phyloP scores from a whole-genome alignment of 768 basidiomycete species.

The Galerina sulciceps region DNA sequence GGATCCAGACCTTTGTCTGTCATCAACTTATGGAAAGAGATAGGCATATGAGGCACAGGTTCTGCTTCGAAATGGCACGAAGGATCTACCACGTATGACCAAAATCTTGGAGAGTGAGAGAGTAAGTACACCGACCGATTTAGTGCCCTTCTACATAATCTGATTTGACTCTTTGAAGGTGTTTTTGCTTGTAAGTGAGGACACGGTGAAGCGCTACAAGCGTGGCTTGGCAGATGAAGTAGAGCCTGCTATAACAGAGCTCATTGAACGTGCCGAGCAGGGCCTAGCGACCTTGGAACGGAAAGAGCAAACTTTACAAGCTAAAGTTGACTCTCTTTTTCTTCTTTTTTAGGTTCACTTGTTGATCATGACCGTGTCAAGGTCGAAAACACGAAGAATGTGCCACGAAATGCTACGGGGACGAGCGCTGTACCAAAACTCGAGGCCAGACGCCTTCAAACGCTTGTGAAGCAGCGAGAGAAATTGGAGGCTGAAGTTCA shows the following conservation, averaged over 20 bases:
- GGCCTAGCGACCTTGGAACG: slow-evolving; percentile 65
- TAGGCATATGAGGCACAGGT: slow-evolving; percentile 73
- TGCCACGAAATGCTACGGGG: slow-evolving; percentile 45
- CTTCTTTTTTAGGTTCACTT: neutral
- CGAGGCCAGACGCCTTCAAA: slow-evolving; percentile 67
- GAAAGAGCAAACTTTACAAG: slow-evolving; percentile 62
- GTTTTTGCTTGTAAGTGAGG: slow-evolving; percentile 75
- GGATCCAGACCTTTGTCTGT: neutral
- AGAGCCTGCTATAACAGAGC: slow-evolving; percentile 78
- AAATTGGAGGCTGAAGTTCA: slow-evolving; percentile 66
- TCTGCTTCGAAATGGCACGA: slow-evolving; percentile 69
- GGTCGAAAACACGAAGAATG: slow-evolving; percentile 60
- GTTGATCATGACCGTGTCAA: slow-evolving; percentile 26
- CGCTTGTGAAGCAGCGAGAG: slow-evolving; percentile 68
- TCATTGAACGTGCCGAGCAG: slow-evolving; percentile 72
- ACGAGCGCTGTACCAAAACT: slow-evolving; percentile 64
- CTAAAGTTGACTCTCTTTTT: slow-evolving; percentile 53
- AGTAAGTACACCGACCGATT: slow-evolving; percentile 37
- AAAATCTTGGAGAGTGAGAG: slow-evolving; percentile 70
- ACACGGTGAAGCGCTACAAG: slow-evolving; percentile 75
- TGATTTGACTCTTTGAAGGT: slow-evolving; percentile 45
- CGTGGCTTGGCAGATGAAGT: slow-evolving; percentile 77
- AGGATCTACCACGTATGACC: slow-evolving; percentile 73
- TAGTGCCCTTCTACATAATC: no score
- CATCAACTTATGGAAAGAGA: neutral